phyloP scores from a whole-genome alignment of 2,329 filamentous ascomycete species.

The Tolypocladium tropicale region DNA sequence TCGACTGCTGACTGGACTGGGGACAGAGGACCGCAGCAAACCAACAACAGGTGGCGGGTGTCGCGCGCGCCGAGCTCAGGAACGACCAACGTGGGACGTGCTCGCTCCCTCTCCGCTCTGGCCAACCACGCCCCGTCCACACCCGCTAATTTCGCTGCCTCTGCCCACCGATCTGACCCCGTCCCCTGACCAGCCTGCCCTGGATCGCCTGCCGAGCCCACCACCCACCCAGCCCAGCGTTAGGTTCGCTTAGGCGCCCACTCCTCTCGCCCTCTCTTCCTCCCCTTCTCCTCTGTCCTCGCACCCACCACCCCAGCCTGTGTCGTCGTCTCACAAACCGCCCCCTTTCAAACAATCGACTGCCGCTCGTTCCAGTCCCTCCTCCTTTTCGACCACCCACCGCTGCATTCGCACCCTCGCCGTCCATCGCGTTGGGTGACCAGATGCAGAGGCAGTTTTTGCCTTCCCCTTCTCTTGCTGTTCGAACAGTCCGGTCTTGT shows the following conservation, averaged over 20 bases:
- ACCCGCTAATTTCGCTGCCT: neutral
- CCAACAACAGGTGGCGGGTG: neutral
- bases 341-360: slow-evolving; percentile 29
- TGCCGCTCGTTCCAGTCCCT: slow-evolving; percentile 31
- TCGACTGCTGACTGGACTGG: too few relatives aligned
- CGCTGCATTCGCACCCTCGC: slow-evolving; percentile 10
- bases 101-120: neutral
- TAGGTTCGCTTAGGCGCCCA: neutral
- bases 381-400: slow-evolving; percentile 20
- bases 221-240: neutral
- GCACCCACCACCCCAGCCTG: slow-evolving; percentile 8
- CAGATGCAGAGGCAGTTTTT: neutral
- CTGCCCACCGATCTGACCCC: slow-evolving; percentile 1
- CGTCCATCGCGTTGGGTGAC: neutral
- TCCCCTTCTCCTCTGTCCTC: slow-evolving; percentile 3
- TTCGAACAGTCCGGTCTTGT: neutral
- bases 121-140: neutral
- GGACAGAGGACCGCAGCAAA: neutral
- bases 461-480: neutral
- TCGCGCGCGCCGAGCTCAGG: neutral
- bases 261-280: slow-evolving; percentile 1
- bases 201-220: neutral
- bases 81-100: neutral
- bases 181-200: neutral
- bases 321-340: slow-evolving; percentile 14